These are phyloP conservation scores for Euphorbia schlechtendalii DNA, from an alignment of 441 rosid species.

Conservation along the genomic window DNA sequence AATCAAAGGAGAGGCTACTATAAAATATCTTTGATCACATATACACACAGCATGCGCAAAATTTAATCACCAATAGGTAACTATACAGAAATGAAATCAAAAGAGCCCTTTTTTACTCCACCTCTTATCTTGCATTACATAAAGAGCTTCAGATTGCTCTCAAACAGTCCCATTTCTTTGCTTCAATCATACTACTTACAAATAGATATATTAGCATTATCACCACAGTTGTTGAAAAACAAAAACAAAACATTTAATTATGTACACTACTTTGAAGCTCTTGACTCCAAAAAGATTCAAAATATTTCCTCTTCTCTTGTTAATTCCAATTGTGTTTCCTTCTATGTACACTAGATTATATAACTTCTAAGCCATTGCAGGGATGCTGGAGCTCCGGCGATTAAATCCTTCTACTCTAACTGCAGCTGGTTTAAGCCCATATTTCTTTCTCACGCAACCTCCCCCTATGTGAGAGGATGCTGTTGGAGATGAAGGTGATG, in stretches of 20 bases:
- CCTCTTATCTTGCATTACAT: conserved; percentile 26
- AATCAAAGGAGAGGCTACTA: not conserved
- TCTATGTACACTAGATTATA: conserved; percentile 55
- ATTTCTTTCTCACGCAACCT: conserved; percentile 57
- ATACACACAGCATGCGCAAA: conserved; percentile 25
- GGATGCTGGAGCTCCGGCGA: conserved; percentile 86
- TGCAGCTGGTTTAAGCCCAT: conserved; percentile 71
- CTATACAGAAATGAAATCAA: conserved; percentile 28
- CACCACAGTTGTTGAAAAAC: conserved; percentile 1
- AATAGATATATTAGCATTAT: conserved; percentile 22
- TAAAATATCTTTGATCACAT: conserved; percentile 21
- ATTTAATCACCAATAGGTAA: conserved; percentile 25
- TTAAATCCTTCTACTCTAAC: conserved; percentile 99
- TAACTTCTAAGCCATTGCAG: conserved; percentile 78
- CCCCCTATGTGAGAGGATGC: conserved; percentile 45
- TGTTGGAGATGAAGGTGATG: conserved; percentile 50
- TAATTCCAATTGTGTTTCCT: conserved; percentile 28
- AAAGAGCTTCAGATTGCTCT: not conserved
- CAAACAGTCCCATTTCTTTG: no score
- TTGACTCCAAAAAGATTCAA: conserved; percentile 27
- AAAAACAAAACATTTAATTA: conserved; percentile 6
- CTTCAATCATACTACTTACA: conserved; percentile 28
- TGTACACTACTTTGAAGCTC: conserved; percentile 28
- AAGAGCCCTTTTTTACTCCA: conserved; percentile 14
- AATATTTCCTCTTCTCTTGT: conserved; percentile 27